These are phyloP conservation scores for Mycosphaerelloides madeirae DNA, from an alignment of 2,329 filamentous ascomycete species.

Conservation along the genomic window DNA sequence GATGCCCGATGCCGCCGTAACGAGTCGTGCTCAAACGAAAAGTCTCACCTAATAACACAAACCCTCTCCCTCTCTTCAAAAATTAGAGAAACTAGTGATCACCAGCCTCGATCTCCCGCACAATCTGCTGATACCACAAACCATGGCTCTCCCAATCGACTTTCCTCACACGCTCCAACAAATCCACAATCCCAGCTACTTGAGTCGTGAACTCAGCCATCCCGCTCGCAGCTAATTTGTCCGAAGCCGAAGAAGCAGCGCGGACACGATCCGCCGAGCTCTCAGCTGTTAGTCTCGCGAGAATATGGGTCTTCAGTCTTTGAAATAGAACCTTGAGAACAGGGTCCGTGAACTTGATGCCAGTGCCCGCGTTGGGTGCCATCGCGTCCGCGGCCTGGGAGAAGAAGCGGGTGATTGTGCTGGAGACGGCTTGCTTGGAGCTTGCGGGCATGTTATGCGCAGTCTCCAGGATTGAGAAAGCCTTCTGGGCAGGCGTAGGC, in stretches of 20 bases:
- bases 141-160: conserved; percentile 67
- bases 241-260: conserved; percentile 62
- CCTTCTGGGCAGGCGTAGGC: conserved; percentile 35
- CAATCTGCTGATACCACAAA: conserved; percentile 65
- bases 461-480: conserved; percentile 47
- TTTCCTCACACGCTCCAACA: conserved; percentile 58
- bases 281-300: conserved; percentile 59
- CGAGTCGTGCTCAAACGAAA: no score
- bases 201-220: conserved; percentile 68
- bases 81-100: no score
- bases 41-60: no score
- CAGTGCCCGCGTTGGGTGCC: conserved; percentile 25
- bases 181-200: conserved; percentile 65
- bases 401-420: conserved; percentile 47
- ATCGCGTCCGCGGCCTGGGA: conserved; percentile 42
- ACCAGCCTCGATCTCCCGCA: conserved; percentile 39
- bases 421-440: conserved; percentile 41
- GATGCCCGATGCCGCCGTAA: no score
- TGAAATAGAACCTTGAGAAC: conserved; percentile 65
- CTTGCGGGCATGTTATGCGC: conserved; percentile 47
- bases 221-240: conserved; percentile 64
- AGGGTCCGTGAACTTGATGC: conserved; percentile 49
- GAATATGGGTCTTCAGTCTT: conserved; percentile 62
- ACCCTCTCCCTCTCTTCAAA: no score
- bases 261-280: conserved; percentile 67